Percentiles rank a stretch among this genome's conserved stretches.
Evolutionary conservation across 345 rosid species (phyloP).

Genomic region (Eucalyptus pumila): DNA sequence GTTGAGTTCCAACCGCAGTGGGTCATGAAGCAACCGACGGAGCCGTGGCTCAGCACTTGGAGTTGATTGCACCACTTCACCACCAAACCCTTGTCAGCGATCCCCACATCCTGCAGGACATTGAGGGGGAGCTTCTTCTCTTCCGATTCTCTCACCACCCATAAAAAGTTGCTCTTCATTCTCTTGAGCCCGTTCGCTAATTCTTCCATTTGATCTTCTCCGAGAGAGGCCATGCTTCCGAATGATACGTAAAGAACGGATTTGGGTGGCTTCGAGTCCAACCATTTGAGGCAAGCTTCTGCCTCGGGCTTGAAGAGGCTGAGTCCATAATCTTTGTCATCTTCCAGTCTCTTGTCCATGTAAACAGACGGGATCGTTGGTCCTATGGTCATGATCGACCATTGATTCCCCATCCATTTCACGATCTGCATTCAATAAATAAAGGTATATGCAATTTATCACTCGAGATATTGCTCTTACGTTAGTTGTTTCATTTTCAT

Average conservation of each 20-base stretch:
- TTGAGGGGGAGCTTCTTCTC: slow-evolving; percentile 19
- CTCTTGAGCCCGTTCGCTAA: slow-evolving; percentile 20
- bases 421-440: slow-evolving; percentile 6
- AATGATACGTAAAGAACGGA: slow-evolving; percentile 47
- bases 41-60: slow-evolving; percentile 32
- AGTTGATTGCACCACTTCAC: slow-evolving; percentile 48
- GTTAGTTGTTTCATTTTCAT: background rate
- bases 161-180: slow-evolving; percentile 29
- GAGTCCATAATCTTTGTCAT: slow-evolving; percentile 40
- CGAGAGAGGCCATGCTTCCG: slow-evolving; percentile 34
- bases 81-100: slow-evolving; percentile 18
- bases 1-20: slow-evolving; percentile 74
- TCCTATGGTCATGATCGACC: slow-evolving; percentile 35
- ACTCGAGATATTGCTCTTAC: background rate
- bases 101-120: slow-evolving; percentile 9
- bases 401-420: slow-evolving; percentile 23
- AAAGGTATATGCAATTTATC: background rate
- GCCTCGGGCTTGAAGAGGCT: slow-evolving; percentile 24
- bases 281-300: slow-evolving; percentile 25
- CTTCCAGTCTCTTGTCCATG: slow-evolving; percentile 29
- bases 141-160: slow-evolving; percentile 52
- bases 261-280: slow-evolving; percentile 14
- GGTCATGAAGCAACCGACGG: slow-evolving; percentile 51
- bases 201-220: slow-evolving; percentile 47
- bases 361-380: slow-evolving; percentile 45